A percentile compares a stretch with the other conserved stretches of the same genome.
Evolutionary conservation across 202 grass and related monocot genomes (phyloP).

Genomic region (Cymbopogon flexuosus): DNA sequence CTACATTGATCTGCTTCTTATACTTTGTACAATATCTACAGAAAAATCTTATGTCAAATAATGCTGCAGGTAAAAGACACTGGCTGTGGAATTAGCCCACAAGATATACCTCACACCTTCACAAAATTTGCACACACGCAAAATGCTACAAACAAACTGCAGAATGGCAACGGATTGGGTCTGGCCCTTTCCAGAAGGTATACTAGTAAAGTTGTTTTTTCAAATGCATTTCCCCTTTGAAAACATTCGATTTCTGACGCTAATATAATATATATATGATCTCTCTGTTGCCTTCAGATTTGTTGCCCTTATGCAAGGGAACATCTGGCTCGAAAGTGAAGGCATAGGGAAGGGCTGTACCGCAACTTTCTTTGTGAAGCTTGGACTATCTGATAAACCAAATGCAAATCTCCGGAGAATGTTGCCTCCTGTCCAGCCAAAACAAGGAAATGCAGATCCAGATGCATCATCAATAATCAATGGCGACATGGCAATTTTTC

Average conservation of each 20-base stretch:
- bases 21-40: not conserved
- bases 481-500: not conserved
- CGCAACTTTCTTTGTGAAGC: slow-evolving; percentile 52
- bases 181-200: slow-evolving; percentile 91
- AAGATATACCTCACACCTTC: slow-evolving; percentile 63
- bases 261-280: not conserved
- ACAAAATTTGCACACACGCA: slow-evolving; percentile 49
- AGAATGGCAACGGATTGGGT: slow-evolving; percentile 50
- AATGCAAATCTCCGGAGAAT: slow-evolving; percentile 33
- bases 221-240: not conserved
- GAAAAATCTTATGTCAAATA: slow-evolving; percentile 11
- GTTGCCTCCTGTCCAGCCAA: not conserved
- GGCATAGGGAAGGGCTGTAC: slow-evolving; percentile 62
- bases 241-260: not conserved
- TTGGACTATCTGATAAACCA: slow-evolving; percentile 41
- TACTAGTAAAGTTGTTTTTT: not conserved
- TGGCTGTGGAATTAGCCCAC: slow-evolving; percentile 63
- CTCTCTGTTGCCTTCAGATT: slow-evolving; percentile 47
- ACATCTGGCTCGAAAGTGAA: slow-evolving; percentile 84
- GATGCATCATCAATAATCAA: not conserved
- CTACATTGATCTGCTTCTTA: not conserved
- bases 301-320: slow-evolving; percentile 67
- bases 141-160: slow-evolving; percentile 15
- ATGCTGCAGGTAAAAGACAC: slow-evolving; percentile 75
- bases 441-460: slow-evolving; percentile 3